phyloP scores from a whole-genome alignment of 768 basidiomycete genomes.

The Auricularia sp. region DNA sequence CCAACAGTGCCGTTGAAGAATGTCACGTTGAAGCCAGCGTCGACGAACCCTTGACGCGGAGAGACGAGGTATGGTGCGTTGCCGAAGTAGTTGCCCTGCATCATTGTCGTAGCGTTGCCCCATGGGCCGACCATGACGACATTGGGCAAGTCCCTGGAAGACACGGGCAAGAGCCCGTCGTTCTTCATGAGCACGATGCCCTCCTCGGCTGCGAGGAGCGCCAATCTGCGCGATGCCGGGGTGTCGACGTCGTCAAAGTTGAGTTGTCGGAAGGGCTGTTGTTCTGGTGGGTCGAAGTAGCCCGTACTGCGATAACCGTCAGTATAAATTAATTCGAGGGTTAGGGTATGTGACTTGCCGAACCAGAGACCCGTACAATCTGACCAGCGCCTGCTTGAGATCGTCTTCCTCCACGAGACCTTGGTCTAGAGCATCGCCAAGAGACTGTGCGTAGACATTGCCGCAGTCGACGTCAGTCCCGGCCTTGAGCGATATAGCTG shows the following conservation, averaged over 20 bases:
- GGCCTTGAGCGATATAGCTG: slow-evolving; percentile 39
- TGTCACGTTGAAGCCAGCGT: slow-evolving; percentile 36
- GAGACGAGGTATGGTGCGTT: slow-evolving; percentile 45
- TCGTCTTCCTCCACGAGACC: slow-evolving; percentile 35
- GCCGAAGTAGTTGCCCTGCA: slow-evolving; percentile 49
- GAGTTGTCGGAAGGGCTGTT: slow-evolving; percentile 42
- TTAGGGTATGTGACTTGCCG: slow-evolving; percentile 24
- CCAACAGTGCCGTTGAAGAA: slow-evolving; percentile 35
- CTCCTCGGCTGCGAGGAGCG: slow-evolving; percentile 40
- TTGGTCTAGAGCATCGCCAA: slow-evolving; percentile 39
- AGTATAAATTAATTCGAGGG: not conserved
- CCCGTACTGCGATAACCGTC: slow-evolving; percentile 30
- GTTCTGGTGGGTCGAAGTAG: slow-evolving; percentile 42
- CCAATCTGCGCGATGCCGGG: slow-evolving; percentile 35
- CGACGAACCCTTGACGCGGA: slow-evolving; percentile 37
- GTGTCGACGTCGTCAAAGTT: slow-evolving; percentile 40
- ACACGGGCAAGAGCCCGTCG: slow-evolving; percentile 40
- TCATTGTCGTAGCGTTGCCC: slow-evolving; percentile 42
- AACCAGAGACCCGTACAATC: slow-evolving; percentile 44
- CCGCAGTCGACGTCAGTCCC: slow-evolving; percentile 51
- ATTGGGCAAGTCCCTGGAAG: slow-evolving; percentile 20
- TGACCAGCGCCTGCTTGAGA: slow-evolving; percentile 32
- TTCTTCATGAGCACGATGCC: slow-evolving; percentile 56
- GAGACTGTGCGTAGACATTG: slow-evolving; percentile 31
- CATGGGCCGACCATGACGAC: slow-evolving; percentile 46